Base-by-base conservation (phyloP, 306 rosid species). In the Glycyrrhiza uralensis region DNA sequence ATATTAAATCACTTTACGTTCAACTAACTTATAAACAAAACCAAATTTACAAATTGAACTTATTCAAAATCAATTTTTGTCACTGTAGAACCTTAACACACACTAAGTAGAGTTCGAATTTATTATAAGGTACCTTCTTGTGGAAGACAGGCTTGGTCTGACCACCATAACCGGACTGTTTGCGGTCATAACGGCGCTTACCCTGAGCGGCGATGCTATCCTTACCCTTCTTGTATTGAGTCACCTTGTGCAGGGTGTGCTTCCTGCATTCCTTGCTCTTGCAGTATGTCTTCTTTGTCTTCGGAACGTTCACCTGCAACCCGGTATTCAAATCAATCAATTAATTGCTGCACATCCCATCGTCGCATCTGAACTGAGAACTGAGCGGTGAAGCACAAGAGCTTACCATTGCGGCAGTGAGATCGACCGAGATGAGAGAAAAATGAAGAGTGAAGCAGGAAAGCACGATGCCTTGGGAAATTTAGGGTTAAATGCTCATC, bases 151-250 rank as follows among this genome's bases (percentile, higher is more conserved):
- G 87, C 29, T 83, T 83, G 2, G 87, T 83, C 60, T 83, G 87
- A 2, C 87, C 87, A 66, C 87, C 87, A 69, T 83, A 83, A 71
- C 87, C 87, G 2, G 87, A 83, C 19, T 83, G 87, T 38, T 83
- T 83, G 1, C 84, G 84, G 36, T 83, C 87, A 79, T 83, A 83
- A 66, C 87, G 87, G 15, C 84, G 76, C 39, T 83, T 83, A 2
- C 87, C 87, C 63, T 83, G 87, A 50, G 84, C 87, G 7, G 87
- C 84, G 12, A 79, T 81, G 47, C 84, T 79, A 18, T 83, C 87
- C 18, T 83, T 83, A 8, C 84, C 84, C 71, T 83, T 83, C 76
- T 83, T 83, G 82, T 83, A 83, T 54, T 83, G 84, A 24, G 87
- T 83, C 2, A 83, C 87, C 72, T 83, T 83, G 76, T 83, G 87